Evolutionary conservation across 2,329 filamentous ascomycete species (phyloP), one percentile per base, ranked within the genome.

Genomic region (Alternaria hordeiaustralica): DNA sequence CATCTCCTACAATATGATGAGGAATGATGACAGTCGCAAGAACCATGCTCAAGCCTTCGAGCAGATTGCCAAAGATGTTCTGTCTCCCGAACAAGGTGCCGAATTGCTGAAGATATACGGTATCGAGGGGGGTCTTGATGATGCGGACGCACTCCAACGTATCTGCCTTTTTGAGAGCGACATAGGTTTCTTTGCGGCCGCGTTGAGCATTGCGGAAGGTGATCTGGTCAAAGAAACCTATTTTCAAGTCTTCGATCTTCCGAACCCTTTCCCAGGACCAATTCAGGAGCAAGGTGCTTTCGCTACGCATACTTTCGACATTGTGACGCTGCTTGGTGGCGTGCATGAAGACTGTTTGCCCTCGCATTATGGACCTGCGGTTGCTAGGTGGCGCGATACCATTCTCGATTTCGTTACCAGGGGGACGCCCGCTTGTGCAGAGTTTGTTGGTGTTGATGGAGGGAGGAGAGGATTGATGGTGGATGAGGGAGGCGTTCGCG

Each of bases 301-400:
- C 15, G 64, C 64, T 20, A 70, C 68, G 26, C 66, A 70, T 21
- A 70, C 66, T 9, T 70, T 70, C n/a, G 68, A 70, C 30, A 67
- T 69, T 11, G 59, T 33, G 6, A 67, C 68, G 15, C 28, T 70
- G 53, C 43, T 70, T 45, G 68, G 68, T 8, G 68, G 68, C 3
- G 61, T 64, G 28, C 63, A 67, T 36, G 64, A 70, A 43, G 20
- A 65, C 5, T 30, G 46, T 9, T 13, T 69, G 25, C 66, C 66
- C 6, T 57, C 47, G 28, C 41, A 33, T 10, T 70, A 70, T 36
- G 51, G 21, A 15, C 43, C 59, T 30, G 56, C 62, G 2, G 36
- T 69, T 20, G 36, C 45, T 11, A 45, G 23, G 2, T 70, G 68
- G 64, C 57, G 68, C 26, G 51, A 69, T 23, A 54, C 13, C 15